Conservation (phyloP, 768 basidiomycete genomes). For the Crepidotus variabilis region DNA sequence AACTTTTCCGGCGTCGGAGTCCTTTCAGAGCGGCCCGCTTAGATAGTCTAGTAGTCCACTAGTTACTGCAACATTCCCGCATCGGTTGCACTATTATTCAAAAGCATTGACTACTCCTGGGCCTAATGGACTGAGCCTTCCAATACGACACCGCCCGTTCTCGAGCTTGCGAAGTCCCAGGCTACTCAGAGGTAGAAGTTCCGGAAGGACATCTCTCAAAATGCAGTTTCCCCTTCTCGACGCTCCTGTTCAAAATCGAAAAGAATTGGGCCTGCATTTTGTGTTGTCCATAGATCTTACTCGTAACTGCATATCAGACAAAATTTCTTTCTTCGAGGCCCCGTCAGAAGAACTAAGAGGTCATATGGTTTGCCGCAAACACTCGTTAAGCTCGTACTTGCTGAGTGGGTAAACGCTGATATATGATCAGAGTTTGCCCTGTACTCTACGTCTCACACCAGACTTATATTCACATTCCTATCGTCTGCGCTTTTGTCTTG, state of each 20-base stretch:
- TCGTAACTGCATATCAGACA: slow-evolving; percentile 23
- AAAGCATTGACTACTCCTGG: no score
- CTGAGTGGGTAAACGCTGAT: slow-evolving; percentile 57
- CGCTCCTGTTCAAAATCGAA: slow-evolving; percentile 30
- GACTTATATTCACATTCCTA: slow-evolving; percentile 21
- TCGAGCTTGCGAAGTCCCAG: slow-evolving; percentile 43
- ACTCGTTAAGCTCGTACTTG: not conserved
- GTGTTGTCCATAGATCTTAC: slow-evolving; percentile 36
- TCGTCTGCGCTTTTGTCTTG: slow-evolving; percentile 19
- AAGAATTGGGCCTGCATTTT: slow-evolving; percentile 31
- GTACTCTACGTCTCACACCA: slow-evolving; percentile 32
- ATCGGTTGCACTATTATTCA: no score
- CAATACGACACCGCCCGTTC: slow-evolving; percentile 41
- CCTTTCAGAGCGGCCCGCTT: no score
- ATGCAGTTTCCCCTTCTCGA: slow-evolving; percentile 46
- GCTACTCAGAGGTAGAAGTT: slow-evolving; percentile 27
- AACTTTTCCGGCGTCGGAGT: no score
- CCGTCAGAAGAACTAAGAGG: slow-evolving; percentile 33
- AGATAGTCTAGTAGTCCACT: no score
- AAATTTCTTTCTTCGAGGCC: slow-evolving; percentile 34
- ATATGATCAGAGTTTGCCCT: slow-evolving; percentile 30
- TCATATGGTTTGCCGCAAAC: slow-evolving; percentile 19
- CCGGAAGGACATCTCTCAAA: slow-evolving; percentile 39
- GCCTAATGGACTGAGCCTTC: slow-evolving; percentile 34
- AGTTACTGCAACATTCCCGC: no score